These are phyloP conservation scores for Colletotrichum tropicale DNA, from an alignment of 2,329 filamentous ascomycete species.

Conservation along the genomic window DNA sequence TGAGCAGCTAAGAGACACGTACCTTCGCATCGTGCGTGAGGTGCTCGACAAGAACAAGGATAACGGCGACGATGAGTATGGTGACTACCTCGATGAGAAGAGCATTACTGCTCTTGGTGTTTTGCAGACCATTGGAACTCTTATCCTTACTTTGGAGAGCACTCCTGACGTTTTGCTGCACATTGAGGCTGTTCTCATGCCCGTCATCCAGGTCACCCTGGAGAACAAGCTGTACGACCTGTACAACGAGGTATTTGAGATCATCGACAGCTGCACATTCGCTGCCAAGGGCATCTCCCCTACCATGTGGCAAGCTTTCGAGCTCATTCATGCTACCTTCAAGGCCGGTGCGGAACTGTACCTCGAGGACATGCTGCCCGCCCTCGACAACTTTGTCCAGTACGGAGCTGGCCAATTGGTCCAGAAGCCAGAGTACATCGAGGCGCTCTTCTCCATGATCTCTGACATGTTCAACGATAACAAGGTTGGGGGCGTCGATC, in stretches of 20 bases:
- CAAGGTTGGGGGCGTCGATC: conserved; percentile 91
- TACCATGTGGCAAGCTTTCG: conserved; percentile 99
- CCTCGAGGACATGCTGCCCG: conserved; percentile 97
- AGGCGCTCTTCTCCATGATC: conserved; percentile 92
- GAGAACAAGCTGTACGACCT: conserved; percentile 98
- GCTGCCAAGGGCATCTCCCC: conserved; percentile 93
- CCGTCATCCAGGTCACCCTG: conserved; percentile 92
- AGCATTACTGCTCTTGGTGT: conserved; percentile 97
- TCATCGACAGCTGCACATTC: conserved; percentile 99
- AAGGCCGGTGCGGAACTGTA: conserved; percentile 97
- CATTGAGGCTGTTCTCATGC: conserved; percentile 95
- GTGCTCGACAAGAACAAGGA: conserved; percentile 83
- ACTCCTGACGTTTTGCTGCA: conserved; percentile 94
- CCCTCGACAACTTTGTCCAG: conserved; percentile 96
- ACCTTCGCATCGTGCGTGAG: conserved; percentile 90
- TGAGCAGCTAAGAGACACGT: conserved; percentile 95
- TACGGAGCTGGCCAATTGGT: conserved; percentile 83
- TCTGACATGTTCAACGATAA: conserved; percentile 91
- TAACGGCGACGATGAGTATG: conserved; percentile 78
- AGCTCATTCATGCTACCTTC: conserved; percentile 95
- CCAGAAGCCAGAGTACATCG: conserved; percentile 84
- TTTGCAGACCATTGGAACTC: conserved; percentile 93
- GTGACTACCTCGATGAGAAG: conserved; percentile 96
- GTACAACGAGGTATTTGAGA: conserved; percentile 98
- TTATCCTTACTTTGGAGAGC: conserved; percentile 96